These are phyloP conservation scores for Pseudoneurospora amorphoporcata DNA, from an alignment of 495 filamentous ascomycete species.

Conservation along the genomic window DNA sequence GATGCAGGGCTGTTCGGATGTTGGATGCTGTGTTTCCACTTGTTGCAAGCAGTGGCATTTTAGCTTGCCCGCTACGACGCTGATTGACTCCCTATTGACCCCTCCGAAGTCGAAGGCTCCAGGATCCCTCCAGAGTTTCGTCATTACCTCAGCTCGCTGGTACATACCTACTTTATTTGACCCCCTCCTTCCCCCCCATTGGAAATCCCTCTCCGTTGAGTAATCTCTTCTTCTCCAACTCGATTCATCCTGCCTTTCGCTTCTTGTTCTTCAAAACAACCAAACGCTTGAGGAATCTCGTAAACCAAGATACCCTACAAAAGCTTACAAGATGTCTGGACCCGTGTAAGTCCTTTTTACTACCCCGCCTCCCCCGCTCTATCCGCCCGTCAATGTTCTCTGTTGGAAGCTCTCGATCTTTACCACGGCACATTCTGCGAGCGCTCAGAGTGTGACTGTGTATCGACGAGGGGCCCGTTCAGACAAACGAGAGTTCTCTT, in stretches of 20 bases:
- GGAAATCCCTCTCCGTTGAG: constrained; percentile 12
- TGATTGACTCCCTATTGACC: constrained; percentile 8
- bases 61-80: constrained; percentile 2
- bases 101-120: constrained; percentile 17
- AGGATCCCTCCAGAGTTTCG: constrained; percentile 23
- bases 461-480: background rate
- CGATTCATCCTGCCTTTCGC: background rate
- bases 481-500: background rate
- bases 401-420: background rate
- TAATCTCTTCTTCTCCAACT: constrained; percentile 10
- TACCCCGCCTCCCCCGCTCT: constrained; percentile 20
- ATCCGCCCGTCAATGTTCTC: constrained; percentile 6
- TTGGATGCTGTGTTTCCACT: constrained; percentile 9
- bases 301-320: constrained; percentile 5
- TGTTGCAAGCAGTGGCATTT: constrained; percentile 4
- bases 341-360: constrained; percentile 37
- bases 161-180: constrained; percentile 1
- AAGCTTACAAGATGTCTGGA: constrained; percentile 36
- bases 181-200: constrained; percentile 11
- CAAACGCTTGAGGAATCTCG: background rate
- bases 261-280: constrained; percentile 1
- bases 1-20: constrained; percentile 22
- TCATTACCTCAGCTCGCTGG: constrained; percentile 15
- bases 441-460: background rate
- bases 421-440: background rate